Base-by-base conservation (phyloP, 495 filamentous ascomycete genomes). In the Aspergillus asperescens region DNA sequence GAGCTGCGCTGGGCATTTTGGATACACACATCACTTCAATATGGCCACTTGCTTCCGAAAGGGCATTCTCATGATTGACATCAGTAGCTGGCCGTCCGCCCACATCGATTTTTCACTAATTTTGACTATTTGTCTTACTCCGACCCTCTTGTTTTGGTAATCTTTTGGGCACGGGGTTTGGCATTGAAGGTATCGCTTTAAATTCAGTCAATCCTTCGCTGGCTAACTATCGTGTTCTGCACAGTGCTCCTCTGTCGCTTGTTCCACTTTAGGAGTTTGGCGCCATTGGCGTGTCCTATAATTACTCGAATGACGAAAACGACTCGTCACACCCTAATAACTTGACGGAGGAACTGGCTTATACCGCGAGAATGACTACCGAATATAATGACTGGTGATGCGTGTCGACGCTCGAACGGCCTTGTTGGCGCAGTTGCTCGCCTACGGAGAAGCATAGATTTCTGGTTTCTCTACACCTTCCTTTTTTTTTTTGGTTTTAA, bases 1-100 rank as follows among this genome's bases (percentile, higher is more conserved):
- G 59, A 37, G 59, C 64, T 19, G 60, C 57, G 12, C 28, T 69
- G 50, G 63, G 63, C 1, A 64, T 68, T 18, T 53, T 72, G 40
- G 68, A 69, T 34, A 57, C 59, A 6, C 50, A 61, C 32, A 54
- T 43, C 8, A 62, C 57, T 22, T 31, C 55, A 3, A 55, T 62
- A 22, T 42, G 60, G 1, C 56, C 35, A 4, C 62, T 59, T 13
- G 20, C 50, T 12, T 54, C 61, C 28, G 50, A 64, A 18, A 48
- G 42, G 18, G 56, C 52, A 6, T 20, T 62, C 39, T 59, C 50
- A 16, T 58, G 35, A 49, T 24, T 16, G 19, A 19, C 13, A 41
- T 25, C 29, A 40, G 23, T 40, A 34, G 19, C 43, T 28, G 38
- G 42, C 39, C 22, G 22, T 50, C 22, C 12, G 22, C 40, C 19